These are phyloP conservation scores for Hypomyces perniciosus DNA, from an alignment of 2,329 filamentous ascomycete genomes.

Conservation along the genomic window DNA sequence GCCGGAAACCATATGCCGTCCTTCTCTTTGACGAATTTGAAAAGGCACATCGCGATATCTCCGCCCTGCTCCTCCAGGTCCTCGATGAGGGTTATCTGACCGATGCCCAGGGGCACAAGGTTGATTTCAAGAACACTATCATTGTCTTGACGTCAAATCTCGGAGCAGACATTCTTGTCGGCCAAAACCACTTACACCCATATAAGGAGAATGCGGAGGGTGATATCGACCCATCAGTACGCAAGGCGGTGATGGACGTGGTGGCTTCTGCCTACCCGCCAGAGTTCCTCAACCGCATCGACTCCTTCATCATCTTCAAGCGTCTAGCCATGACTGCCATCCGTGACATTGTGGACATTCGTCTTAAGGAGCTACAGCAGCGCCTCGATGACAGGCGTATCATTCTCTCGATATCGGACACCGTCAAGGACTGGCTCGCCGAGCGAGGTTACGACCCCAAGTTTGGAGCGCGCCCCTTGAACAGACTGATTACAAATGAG, in stretches of 20 bases:
- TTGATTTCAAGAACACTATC: constrained; percentile 94
- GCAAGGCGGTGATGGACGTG: constrained; percentile 80
- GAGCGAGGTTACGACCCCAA: constrained; percentile 85
- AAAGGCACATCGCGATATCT: constrained; percentile 94
- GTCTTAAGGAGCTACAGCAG: constrained; percentile 74
- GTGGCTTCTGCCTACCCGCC: constrained; percentile 72
- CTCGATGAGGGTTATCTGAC: constrained; percentile 95
- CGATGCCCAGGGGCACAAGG: constrained; percentile 90
- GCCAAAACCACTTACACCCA: constrained; percentile 58
- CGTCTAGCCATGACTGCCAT: constrained; percentile 72
- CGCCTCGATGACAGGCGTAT: constrained; percentile 84
- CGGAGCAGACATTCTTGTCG: constrained; percentile 84
- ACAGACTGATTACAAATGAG: constrained; percentile 83
- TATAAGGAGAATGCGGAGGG: constrained; percentile 58
- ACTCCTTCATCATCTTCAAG: constrained; percentile 96
- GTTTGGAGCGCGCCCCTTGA: constrained; percentile 85
- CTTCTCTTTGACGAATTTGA: constrained; percentile 96
- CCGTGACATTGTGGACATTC: constrained; percentile 89
- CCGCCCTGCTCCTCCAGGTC: constrained; percentile 83
- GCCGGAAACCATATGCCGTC: constrained; percentile 91
- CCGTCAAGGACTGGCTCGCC: constrained; percentile 80
- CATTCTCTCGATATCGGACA: constrained; percentile 60
- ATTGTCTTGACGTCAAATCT: constrained; percentile 96
- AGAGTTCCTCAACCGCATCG: constrained; percentile 93
- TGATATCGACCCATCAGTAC: constrained; percentile 66